Base-by-base conservation (phyloP, 352 stramenopile genomes). In the Phytopythium chamaehyphon region DNA sequence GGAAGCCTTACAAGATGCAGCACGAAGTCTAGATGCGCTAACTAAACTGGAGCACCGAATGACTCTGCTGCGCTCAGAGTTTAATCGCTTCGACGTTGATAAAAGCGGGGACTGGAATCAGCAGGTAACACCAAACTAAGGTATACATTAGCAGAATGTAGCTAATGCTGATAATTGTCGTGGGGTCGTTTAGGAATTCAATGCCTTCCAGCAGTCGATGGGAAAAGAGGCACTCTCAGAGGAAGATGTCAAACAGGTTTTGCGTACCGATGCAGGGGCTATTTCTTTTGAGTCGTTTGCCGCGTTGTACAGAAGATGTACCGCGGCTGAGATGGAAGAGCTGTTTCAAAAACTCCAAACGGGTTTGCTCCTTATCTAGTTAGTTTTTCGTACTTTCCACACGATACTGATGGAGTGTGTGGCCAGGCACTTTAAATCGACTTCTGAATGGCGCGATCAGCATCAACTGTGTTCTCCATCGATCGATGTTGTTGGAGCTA, bases 161-260 rank as follows among this genome's bases (percentile, higher is more conserved):
- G 28, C 5, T 33, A 5, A 47, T 15, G 24, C 26, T 18, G 10
- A 47, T 16, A 22, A 12, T 2, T 46, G n/a, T 10, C 15, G 42
- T 33, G 42, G 14, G 2, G 9, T 35, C 4, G 19, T 0, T 18
- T 26, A 82, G 64, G 69, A 87, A 23, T 89, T 87, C 46, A 89
- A 89, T 31, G 42, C 50, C 3, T 81, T 86, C 21, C 75, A 84
- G 50, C 75, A 87, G 54, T 63, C 71, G 1, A 54, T 81, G 8
- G 51, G 52, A 19, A 66, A 77, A 33, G 64, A 65, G 37, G 66
- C 71, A 19, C 47, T 88, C 5, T 54, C 66, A 15, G 66, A 81
- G 51, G 24, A 28, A 1, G 63, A 52, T 24, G 62, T 88, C 19
- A n/a, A 26, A 10, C 49, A 80, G 18, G 52, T 83, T 18, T 84